Base-by-base conservation (phyloP, 352 stramenopile genomes). In the Globisporangium megalacanthum region DNA sequence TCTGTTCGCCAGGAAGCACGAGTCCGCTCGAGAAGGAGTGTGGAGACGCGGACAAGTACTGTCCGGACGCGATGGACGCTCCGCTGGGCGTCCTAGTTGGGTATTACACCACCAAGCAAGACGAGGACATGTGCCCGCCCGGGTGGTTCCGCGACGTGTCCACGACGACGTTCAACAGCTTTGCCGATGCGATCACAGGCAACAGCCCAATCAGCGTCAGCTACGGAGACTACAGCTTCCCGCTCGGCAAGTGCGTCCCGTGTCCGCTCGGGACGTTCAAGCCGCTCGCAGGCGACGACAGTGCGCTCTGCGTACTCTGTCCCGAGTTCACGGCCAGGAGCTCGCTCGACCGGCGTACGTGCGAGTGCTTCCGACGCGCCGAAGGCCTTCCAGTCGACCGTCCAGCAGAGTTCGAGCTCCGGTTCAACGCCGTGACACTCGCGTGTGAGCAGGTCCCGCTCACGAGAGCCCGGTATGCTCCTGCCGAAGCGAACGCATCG, bases 241-340 rank as follows among this genome's bases (percentile, higher is more conserved):
- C 73, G 37, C 76, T 88, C 15, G 79, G 75, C 0, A 19, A 64
- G 35, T 96, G 86, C 39, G 60, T 79, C 14, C 19, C 60, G 17
- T 96, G 85, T 56, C 85, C 85, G 2, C 33, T 67, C 0, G 79
- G 81, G 6, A 93, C 77, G 0, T 95, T 92, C 65, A 96, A 96
- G 56, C 31, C 58, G 10, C 49, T 36, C 2, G 45, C 64, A 0
- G 80, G 82, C 6, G 77, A 94, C 50, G 69, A 69, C 33, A 22
- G 62, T 0, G 51, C 53, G n/a, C 63, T 89, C 0, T 94, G 82
- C 37, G 15, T 62, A 10, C 49, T 57, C 9, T 94, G 82, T 57
- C 79, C 82, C 0, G 45, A 65, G 46, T 79, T 72, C 25, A 72
- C 71, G 0, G 54, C 82, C 1, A 61, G 61, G 14, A 88, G 73